phyloP scores from a whole-genome alignment of 148 eudicot species.

The Rhododendron simsii region DNA sequence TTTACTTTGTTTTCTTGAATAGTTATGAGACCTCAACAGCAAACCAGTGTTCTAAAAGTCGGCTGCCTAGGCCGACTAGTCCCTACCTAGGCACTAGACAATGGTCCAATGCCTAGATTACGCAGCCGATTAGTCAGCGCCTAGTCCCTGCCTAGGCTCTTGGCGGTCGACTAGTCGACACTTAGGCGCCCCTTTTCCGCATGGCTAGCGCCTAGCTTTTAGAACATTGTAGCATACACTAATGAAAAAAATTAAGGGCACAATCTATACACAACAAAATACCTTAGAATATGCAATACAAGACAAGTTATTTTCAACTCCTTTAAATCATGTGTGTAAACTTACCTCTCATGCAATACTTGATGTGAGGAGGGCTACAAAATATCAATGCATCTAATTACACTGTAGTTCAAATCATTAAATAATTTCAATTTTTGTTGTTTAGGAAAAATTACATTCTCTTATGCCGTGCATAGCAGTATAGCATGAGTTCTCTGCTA shows the following conservation, averaged over 20 bases:
- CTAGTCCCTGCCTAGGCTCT: background rate
- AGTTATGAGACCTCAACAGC: background rate
- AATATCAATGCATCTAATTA: background rate
- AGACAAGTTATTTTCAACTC: background rate
- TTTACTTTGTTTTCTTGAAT: background rate
- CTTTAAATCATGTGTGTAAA: background rate
- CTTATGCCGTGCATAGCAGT: background rate
- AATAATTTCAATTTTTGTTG: background rate
- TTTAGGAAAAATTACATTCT: background rate
- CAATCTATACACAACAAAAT: background rate
- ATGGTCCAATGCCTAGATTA: background rate
- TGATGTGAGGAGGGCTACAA: background rate
- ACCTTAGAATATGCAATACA: background rate
- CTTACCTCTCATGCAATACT: background rate
- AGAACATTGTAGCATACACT: background rate
- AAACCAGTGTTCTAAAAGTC: background rate
- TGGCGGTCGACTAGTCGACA: background rate
- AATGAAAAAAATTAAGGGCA: background rate
- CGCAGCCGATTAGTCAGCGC: background rate
- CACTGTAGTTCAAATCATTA: background rate
- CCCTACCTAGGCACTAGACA: background rate
- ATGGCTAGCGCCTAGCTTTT: background rate
- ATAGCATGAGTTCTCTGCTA: background rate
- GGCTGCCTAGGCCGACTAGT: background rate
- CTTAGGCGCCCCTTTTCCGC: background rate